Conservation (phyloP, 1,284 basidiomycete species). For the Melampsora americana region DNA sequence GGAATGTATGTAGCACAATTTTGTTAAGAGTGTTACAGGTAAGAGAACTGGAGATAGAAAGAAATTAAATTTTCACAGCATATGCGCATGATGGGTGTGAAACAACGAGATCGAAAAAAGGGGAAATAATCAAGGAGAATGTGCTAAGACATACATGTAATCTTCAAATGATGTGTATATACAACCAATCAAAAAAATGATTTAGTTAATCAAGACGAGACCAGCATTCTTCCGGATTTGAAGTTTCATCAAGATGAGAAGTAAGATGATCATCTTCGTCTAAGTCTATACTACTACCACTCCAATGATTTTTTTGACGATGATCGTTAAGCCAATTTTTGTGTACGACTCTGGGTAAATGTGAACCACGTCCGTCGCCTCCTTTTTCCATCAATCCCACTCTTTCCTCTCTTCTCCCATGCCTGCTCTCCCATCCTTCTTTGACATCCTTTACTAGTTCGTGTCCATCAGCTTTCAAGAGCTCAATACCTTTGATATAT, state of each 20-base stretch:
- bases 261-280: neutral
- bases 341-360: neutral
- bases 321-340: neutral
- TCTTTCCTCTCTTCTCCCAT: slow-evolving; percentile 15
- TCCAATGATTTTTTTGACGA: neutral
- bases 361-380: neutral
- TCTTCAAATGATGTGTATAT: too few species aligned
- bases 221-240: neutral
- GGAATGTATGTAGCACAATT: too few species aligned
- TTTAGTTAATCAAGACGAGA: slow-evolving; percentile 1
- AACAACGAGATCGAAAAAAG: too few species aligned
- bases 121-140: too few species aligned
- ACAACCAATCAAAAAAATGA: neutral
- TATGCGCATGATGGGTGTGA: too few species aligned
- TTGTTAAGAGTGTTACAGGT: too few species aligned
- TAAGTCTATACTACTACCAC: neutral
- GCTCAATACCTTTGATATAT: slow-evolving; percentile 12
- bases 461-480: slow-evolving; percentile 1
- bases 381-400: neutral
- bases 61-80: too few species aligned
- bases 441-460: slow-evolving; percentile 24
- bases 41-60: too few species aligned
- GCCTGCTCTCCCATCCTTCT: slow-evolving; percentile 21
- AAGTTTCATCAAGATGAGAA: neutral
- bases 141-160: too few species aligned